These are phyloP conservation scores for Uronychia setigera DNA, from an alignment of 73 alveolate species.

Conservation along the genomic window DNA sequence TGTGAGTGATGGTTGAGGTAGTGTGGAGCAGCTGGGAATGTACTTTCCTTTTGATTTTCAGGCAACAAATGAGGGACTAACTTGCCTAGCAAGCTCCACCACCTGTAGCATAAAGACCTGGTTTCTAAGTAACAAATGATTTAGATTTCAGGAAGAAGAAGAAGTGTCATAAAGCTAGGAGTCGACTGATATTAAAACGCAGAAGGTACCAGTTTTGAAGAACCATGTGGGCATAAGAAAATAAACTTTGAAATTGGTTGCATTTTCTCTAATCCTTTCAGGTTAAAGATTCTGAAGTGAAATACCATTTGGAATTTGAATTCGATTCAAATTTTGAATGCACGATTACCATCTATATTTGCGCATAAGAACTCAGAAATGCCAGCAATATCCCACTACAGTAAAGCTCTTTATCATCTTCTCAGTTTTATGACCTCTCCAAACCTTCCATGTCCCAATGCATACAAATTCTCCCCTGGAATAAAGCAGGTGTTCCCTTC, in stretches of 20 bases:
- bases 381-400: conserved; percentile 65
- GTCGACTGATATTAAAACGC: neutral
- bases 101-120: too few species aligned
- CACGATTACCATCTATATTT: conserved; percentile 54
- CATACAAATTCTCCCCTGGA: conserved; percentile 63
- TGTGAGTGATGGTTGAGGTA: too few species aligned
- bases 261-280: neutral
- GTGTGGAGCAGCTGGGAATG: too few species aligned
- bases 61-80: too few species aligned
- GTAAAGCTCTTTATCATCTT: conserved; percentile 7
- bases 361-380: conserved; percentile 67
- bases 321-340: conserved; percentile 68
- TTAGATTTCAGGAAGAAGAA: too few species aligned
- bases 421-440: conserved; percentile 40
- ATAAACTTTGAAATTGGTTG: conserved; percentile 43
- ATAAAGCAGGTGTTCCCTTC: conserved; percentile 58
- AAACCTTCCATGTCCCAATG: conserved; percentile 51
- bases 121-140: too few species aligned
- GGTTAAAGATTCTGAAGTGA: conserved; percentile 36
- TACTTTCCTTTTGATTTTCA: too few species aligned
- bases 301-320: conserved; percentile 39
- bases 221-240: conserved; percentile 55
- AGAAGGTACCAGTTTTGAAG: conserved; percentile 43
- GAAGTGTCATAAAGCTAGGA: neutral
- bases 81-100: too few species aligned